Percentiles rank a stretch among this genome's conserved stretches.
Evolutionary conservation across 805 yeast genomes (phyloP).

Genomic region (Candida nitratophila): DNA sequence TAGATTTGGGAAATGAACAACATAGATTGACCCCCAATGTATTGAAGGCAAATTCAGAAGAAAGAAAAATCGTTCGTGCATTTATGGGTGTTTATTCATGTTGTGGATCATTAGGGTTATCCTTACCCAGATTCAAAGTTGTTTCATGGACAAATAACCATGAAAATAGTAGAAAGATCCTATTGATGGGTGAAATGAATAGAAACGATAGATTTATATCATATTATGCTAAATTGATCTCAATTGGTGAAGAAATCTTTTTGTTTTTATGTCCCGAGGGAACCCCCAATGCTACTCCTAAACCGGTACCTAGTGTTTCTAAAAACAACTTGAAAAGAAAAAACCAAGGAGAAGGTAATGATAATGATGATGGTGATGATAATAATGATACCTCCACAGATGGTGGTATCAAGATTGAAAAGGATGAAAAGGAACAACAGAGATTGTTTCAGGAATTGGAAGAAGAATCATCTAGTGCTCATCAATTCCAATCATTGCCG

Average conservation of each 20-base stretch:
- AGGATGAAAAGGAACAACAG: background rate
- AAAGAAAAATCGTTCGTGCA: conserved; percentile 32
- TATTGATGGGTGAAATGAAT: conserved; percentile 29
- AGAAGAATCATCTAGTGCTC: background rate
- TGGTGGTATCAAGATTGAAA: background rate
- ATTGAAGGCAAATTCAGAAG: conserved; percentile 22
- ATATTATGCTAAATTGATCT: conserved; percentile 36
- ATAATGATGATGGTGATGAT: no score
- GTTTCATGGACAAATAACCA: conserved; percentile 42
- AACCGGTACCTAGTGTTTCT: no score
- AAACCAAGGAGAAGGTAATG: no score
- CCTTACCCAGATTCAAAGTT: conserved; percentile 43
- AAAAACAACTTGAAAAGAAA: no score
- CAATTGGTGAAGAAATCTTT: conserved; percentile 43
- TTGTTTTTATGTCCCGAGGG: conserved; percentile 30
- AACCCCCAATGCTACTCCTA: background rate
- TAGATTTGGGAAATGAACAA: conserved; percentile 38
- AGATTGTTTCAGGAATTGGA: background rate
- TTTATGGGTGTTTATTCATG: conserved; percentile 42
- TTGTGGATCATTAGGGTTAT: conserved; percentile 44
- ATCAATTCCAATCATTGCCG: conserved; percentile 10
- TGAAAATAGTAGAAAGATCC: conserved; percentile 28
- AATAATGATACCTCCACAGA: background rate
- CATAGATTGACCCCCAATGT: conserved; percentile 19
- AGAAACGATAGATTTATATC: conserved; percentile 36